Evolutionary conservation across 2,329 filamentous ascomycete species (phyloP).

Genomic region (Botrytis fabae): DNA sequence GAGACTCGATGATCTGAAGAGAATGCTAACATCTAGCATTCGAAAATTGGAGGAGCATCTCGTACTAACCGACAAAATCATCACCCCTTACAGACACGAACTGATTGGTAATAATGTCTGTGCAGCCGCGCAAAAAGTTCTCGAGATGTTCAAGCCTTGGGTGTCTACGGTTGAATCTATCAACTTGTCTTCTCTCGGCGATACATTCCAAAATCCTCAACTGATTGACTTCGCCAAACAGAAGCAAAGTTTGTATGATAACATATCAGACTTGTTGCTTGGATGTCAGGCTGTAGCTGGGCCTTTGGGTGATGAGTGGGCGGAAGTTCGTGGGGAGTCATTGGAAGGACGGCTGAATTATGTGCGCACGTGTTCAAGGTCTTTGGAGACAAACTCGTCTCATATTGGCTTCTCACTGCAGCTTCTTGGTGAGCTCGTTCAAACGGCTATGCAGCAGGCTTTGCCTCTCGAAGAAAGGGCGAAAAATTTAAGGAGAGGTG

Average conservation of each 20-base stretch:
- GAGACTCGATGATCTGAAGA: slow-evolving; percentile 80
- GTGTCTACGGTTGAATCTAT: slow-evolving; percentile 88
- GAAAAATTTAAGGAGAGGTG: slow-evolving; percentile 57
- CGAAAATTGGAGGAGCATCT: slow-evolving; percentile 85
- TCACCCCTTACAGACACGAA: slow-evolving; percentile 76
- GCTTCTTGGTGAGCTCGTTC: slow-evolving; percentile 79
- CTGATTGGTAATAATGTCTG: slow-evolving; percentile 82
- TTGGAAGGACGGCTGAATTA: slow-evolving; percentile 83
- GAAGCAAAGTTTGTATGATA: slow-evolving; percentile 93
- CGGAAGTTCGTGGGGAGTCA: slow-evolving; percentile 84
- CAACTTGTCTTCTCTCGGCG: slow-evolving; percentile 77
- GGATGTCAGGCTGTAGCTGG: slow-evolving; percentile 90
- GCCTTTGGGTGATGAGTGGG: slow-evolving; percentile 92
- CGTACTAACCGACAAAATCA: slow-evolving; percentile 73
- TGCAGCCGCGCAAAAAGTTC: slow-evolving; percentile 71
- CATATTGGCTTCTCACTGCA: slow-evolving; percentile 88
- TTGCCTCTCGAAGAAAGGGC: slow-evolving; percentile 42
- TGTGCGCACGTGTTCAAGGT: slow-evolving; percentile 73
- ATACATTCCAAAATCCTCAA: slow-evolving; percentile 79
- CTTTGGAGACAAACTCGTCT: slow-evolving; percentile 81
- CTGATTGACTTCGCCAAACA: slow-evolving; percentile 83
- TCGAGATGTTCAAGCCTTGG: slow-evolving; percentile 90
- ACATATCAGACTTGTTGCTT: slow-evolving; percentile 83
- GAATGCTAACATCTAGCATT: slow-evolving; percentile 81
- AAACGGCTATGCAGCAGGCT: slow-evolving; percentile 51